Evolutionary conservation across 495 filamentous ascomycete genomes (phyloP).

Genomic region (Bathelium albidoporum): DNA sequence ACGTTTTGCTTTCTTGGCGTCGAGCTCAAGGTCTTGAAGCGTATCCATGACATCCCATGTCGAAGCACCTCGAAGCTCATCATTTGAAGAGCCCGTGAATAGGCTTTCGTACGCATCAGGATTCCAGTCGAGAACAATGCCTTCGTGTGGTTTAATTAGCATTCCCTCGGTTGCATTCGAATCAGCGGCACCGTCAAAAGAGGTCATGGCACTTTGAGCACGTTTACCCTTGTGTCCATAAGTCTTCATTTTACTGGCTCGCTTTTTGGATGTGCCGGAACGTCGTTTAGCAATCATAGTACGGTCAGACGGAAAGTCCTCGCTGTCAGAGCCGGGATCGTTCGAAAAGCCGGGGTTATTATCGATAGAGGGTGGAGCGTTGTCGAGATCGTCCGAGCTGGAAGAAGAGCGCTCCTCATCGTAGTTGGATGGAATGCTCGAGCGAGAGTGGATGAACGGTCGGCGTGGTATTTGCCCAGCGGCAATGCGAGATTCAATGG

Average conservation of each 20-base stretch:
- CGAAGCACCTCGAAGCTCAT: conserved; percentile 39
- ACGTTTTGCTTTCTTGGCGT: conserved; percentile 48
- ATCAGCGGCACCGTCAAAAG: neutral
- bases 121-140: conserved; percentile 75
- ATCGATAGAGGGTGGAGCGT: conserved; percentile 7
- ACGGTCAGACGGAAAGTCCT: neutral
- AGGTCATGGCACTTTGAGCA: neutral
- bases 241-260: conserved; percentile 11
- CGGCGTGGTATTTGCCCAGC: conserved; percentile 22
- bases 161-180: conserved; percentile 29
- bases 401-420: neutral
- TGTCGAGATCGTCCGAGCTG: conserved; percentile 32
- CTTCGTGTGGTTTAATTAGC: conserved; percentile 66
- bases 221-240: conserved; percentile 26
- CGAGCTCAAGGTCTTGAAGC: conserved; percentile 53
- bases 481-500: conserved; percentile 46
- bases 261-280: neutral
- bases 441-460: conserved; percentile 17
- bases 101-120: conserved; percentile 53
- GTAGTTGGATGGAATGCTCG: neutral
- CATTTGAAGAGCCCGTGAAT: conserved; percentile 45
- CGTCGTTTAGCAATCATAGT: neutral
- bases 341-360: neutral
- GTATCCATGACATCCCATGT: conserved; percentile 36
- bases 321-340: conserved; percentile 1